Evolutionary conservation across 2,329 filamentous ascomycete species (phyloP).

Genomic region (Penicillium verrucosum): DNA sequence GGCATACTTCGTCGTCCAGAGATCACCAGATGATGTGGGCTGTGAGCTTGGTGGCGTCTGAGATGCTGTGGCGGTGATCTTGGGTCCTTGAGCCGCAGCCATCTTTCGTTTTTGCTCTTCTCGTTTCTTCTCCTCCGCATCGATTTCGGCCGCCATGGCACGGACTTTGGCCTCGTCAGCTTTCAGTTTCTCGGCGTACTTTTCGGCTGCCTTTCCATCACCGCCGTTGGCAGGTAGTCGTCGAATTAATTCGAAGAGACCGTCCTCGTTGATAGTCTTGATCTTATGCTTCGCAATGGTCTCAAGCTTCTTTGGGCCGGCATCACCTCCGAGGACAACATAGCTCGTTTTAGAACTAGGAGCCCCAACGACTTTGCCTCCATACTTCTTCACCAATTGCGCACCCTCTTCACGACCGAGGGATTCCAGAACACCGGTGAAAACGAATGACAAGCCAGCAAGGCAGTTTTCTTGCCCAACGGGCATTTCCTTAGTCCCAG

Average conservation of each 20-base stretch:
- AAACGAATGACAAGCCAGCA: conserved; percentile 86
- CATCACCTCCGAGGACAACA: conserved; percentile 85
- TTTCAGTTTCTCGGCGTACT: conserved; percentile 77
- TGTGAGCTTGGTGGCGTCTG: conserved; percentile 46
- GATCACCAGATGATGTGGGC: conserved; percentile 50
- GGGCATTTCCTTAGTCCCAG: conserved; percentile 69
- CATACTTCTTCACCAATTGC: conserved; percentile 84
- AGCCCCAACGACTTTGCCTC: conserved; percentile 79
- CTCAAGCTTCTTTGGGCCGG: conserved; percentile 85
- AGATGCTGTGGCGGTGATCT: conserved; percentile 38
- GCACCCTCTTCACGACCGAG: conserved; percentile 83
- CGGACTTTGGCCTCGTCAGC: conserved; percentile 80
- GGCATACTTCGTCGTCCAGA: conserved; percentile 96
- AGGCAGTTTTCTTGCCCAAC: conserved; percentile 85
- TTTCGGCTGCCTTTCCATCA: conserved; percentile 80
- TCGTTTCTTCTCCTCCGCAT: conserved; percentile 68
- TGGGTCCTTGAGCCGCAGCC: conserved; percentile 40
- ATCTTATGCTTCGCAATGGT: conserved; percentile 77
- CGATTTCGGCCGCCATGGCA: conserved; percentile 79
- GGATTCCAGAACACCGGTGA: conserved; percentile 80
- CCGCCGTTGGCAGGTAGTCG: conserved; percentile 81
- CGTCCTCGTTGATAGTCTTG: conserved; percentile 92
- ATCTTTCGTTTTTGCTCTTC: conserved; percentile 41
- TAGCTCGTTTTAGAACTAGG: conserved; percentile 94
- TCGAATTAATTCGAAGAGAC: conserved; percentile 81